Evolutionary conservation across 2,329 filamentous ascomycete species (phyloP), one percentile per base, ranked within the genome.

Genomic region (Ceratocystiopsis brevicomis): DNA sequence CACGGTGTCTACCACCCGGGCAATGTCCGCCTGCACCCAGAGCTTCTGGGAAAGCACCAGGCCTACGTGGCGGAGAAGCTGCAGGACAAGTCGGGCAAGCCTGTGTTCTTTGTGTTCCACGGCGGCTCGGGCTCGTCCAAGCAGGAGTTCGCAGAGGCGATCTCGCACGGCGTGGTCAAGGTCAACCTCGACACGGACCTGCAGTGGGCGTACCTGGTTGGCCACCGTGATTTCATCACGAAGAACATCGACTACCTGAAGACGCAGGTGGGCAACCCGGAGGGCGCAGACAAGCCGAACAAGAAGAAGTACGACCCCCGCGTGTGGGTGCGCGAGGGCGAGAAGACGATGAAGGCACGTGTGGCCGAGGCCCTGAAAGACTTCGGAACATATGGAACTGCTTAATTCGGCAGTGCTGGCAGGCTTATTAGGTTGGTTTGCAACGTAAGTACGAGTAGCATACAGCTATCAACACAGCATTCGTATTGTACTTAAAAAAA

Each of bases 31-130:
- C 80, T 98, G 51, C 86, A 93, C 70, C 90, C 90, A 46, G 84
- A 93, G 68, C 79, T 98, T 42, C 82, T 98, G 56, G 74, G 76
- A 64, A 95, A 96, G 81, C 90, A 98, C 77, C 90, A 98, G 71
- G 72, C 71, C 51, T 85, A 81, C 64, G 84, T 95, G 63, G 76
- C 84, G 65, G 76, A 88, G 65, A 75, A 92, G 70, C 76, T 79
- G 51, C 63, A 65, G 53, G 66, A 73, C 56, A 67, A 72, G 54
- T 74, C 82, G 52, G 73, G 82, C 59, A 95, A 95, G 80, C 90
- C 90, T 53, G 83, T 96, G 59, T 96, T 87, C 78, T 85, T 98
- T 58, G 90, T 98, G 63, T 98, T 98, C 81, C 90, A 98, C 74
- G 90, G 90, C 58, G 90, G 90, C 56, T 93, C 84, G 51, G 90